A percentile compares a stretch with the other conserved stretches of the same genome.
Conservation (phyloP, 2,329 filamentous ascomycete species). For the Macrophomina tecta region DNA sequence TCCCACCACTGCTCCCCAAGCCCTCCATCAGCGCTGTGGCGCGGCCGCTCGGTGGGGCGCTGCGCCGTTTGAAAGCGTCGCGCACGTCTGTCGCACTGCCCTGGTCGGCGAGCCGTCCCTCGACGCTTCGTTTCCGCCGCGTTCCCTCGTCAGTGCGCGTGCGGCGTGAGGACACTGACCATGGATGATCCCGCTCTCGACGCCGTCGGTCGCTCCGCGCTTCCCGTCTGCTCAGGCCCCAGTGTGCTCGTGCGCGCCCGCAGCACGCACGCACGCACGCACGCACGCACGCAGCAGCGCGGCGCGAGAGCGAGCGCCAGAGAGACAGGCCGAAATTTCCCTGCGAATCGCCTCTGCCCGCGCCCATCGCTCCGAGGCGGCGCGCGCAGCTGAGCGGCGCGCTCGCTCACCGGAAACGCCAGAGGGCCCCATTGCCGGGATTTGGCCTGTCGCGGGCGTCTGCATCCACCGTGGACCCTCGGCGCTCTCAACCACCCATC, state of each 20-base stretch:
- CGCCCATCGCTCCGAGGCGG: constrained; percentile 16
- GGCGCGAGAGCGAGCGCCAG: too few relatives aligned
- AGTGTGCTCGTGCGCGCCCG: neutral
- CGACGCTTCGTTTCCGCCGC: constrained; percentile 13
- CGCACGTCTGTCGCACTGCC: constrained; percentile 4
- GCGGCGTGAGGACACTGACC: constrained; percentile 13
- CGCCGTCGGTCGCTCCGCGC: constrained; percentile 17
- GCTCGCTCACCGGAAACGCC: neutral
- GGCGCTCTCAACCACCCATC: neutral
- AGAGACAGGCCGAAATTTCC: too few relatives aligned
- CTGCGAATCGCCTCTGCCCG: neutral
- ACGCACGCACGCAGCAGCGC: too few relatives aligned
- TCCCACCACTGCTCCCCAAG: neutral
- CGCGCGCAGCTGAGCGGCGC: neutral
- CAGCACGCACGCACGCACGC: too few relatives aligned
- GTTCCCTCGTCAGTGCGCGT: constrained; percentile 15
- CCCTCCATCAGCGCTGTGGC: neutral
- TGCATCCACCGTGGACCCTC: neutral
- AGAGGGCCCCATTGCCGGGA: neutral
- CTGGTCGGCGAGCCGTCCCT: constrained; percentile 23
- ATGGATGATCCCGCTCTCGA: constrained; percentile 21
- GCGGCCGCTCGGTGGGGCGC: constrained; percentile 4
- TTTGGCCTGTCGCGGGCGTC: neutral
- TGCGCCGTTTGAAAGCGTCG: neutral
- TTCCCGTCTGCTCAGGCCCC: constrained; percentile 17